These are phyloP conservation scores for Dendrocalamus latiflorus DNA, from an alignment of 202 grass and related monocot genomes.

Conservation along the genomic window DNA sequence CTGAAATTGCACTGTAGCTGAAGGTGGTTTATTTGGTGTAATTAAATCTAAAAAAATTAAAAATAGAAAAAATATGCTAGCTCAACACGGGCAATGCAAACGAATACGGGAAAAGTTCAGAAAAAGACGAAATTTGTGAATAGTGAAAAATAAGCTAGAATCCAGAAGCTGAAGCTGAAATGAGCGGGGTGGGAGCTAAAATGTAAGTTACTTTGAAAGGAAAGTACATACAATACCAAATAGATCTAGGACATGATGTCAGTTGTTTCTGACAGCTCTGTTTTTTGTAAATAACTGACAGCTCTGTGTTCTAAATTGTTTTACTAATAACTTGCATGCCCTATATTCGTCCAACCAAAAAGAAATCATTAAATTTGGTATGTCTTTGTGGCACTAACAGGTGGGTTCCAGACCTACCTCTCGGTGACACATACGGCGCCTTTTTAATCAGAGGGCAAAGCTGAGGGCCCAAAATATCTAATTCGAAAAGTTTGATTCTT, in stretches of 20 bases:
- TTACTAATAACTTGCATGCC: not conserved
- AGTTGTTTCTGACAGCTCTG: not conserved
- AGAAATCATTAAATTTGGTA: not conserved
- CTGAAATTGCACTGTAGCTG: too few species aligned
- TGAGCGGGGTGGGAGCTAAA: not conserved
- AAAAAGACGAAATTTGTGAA: too few species aligned
- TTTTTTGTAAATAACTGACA: not conserved
- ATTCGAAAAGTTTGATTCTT: not conserved
- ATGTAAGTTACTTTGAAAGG: not conserved
- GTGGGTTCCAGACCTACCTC: not conserved
- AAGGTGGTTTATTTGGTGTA: too few species aligned
- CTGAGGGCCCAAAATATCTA: not conserved
- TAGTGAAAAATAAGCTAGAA: too few species aligned
- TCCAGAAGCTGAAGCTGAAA: too few species aligned
- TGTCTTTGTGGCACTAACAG: not conserved
- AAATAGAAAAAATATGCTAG: too few species aligned
- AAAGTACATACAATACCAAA: not conserved
- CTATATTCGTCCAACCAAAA: not conserved
- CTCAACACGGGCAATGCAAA: too few species aligned
- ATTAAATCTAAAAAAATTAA: too few species aligned
- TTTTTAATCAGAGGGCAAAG: not conserved
- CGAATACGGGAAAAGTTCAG: too few species aligned
- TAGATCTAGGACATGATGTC: not conserved
- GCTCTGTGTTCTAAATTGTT: not conserved
- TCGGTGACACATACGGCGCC: not conserved